Conservation (phyloP, 352 stramenopile genomes). For the Phytopythium delawarense region DNA sequence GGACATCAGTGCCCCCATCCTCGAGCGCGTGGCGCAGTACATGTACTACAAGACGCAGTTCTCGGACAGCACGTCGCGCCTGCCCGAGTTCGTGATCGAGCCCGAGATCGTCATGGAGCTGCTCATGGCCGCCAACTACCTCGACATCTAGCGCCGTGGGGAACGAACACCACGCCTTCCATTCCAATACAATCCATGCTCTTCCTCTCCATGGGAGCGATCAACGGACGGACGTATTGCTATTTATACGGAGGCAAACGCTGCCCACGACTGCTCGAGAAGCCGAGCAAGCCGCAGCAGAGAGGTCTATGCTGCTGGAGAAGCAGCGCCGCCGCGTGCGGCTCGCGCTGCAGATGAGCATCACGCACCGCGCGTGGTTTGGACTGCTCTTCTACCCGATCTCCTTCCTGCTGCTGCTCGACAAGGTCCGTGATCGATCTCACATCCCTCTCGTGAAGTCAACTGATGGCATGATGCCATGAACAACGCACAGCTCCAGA, state of each 20-base stretch:
- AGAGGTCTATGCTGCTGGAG: slow-evolving; percentile 23
- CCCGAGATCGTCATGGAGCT: slow-evolving; percentile 97
- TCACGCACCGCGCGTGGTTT: slow-evolving; percentile 55
- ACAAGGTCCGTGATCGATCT: slow-evolving; percentile 39
- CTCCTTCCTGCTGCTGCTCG: slow-evolving; percentile 45
- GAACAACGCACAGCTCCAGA: background rate
- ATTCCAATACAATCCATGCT: slow-evolving; percentile 3
- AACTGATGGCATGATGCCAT: too few species aligned
- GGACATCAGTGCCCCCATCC: slow-evolving; percentile 93
- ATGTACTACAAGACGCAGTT: slow-evolving; percentile 98
- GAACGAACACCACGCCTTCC: background rate
- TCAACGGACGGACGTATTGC: background rate
- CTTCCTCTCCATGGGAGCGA: background rate
- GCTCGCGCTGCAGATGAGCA: slow-evolving; percentile 52
- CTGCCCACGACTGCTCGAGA: too few species aligned
- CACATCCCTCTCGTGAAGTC: background rate
- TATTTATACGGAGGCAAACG: background rate
- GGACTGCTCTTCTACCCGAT: slow-evolving; percentile 57
- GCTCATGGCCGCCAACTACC: slow-evolving; percentile 97
- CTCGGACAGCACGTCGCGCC: slow-evolving; percentile 90
- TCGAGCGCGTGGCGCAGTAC: slow-evolving; percentile 98
- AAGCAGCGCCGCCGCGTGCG: slow-evolving; percentile 33
- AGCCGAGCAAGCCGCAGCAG: background rate
- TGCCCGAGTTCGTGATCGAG: slow-evolving; percentile 98
- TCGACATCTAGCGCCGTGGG: slow-evolving; percentile 81